Conservation (phyloP, 2,329 filamentous ascomycete species). For the Fusarium sp. region DNA sequence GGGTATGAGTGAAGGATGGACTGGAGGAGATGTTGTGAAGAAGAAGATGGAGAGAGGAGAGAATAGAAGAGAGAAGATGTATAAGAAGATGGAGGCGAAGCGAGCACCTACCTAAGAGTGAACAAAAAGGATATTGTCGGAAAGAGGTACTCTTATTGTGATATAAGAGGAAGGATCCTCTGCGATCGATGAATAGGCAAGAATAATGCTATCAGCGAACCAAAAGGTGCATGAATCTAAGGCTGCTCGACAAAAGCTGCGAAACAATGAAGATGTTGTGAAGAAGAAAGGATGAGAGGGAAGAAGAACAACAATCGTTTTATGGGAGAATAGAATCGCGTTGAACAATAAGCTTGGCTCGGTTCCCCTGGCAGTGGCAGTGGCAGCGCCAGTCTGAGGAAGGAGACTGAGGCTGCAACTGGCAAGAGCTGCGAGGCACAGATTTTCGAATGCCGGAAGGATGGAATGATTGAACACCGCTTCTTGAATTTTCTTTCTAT, state of each 20-base stretch:
- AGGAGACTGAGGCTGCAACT: conserved; percentile 7
- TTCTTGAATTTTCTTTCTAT: background rate
- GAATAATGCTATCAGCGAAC: conserved; percentile 38
- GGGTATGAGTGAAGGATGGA: conserved; percentile 50
- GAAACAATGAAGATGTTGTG: conserved; percentile 4
- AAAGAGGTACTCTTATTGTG: conserved; percentile 31
- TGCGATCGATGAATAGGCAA: conserved; percentile 30
- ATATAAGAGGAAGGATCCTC: conserved; percentile 26
- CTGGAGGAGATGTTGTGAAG: conserved; percentile 62
- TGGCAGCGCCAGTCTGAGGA: conserved; percentile 10
- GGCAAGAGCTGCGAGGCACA: conserved; percentile 15
- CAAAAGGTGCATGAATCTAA: conserved; percentile 25
- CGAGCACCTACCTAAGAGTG: conserved; percentile 43
- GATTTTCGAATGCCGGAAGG: background rate
- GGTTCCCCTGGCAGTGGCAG: background rate
- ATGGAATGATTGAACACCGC: background rate
- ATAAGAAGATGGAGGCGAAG: conserved; percentile 11
- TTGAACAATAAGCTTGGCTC: background rate
- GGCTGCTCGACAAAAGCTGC: conserved; percentile 19
- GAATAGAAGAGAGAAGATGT: conserved; percentile 16
- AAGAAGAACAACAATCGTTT: background rate
- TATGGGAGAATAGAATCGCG: conserved; percentile 26
- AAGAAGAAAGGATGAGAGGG: conserved; percentile 11
- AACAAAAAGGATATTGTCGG: conserved; percentile 29
- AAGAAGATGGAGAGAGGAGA: conserved; percentile 39